These are phyloP conservation scores for Metschnikowia lachancei DNA, from an alignment of 805 yeast genomes.

Conservation along the genomic window DNA sequence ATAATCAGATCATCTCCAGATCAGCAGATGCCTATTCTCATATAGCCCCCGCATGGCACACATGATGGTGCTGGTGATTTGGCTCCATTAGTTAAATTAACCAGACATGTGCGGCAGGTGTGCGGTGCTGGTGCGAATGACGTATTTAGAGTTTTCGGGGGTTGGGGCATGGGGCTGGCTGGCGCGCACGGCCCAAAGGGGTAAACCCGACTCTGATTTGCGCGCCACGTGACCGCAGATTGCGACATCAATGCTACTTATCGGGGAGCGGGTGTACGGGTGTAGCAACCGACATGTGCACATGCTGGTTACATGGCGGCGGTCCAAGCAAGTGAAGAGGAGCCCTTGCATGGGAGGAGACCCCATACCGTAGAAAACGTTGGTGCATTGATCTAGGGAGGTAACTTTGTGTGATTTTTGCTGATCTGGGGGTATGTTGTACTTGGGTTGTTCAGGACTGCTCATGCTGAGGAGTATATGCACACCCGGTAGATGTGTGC, in stretches of 20 bases:
- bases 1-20: not conserved
- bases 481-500: too few species aligned
- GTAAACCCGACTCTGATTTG: too few species aligned
- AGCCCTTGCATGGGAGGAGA: too few species aligned
- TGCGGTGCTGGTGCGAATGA: not conserved
- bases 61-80: not conserved
- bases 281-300: not conserved
- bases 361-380: not conserved
- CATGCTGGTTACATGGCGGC: too few species aligned
- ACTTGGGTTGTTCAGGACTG: too few species aligned
- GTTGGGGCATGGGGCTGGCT: conserved; percentile 1
- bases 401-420: too few species aligned
- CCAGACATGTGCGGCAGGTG: not conserved
- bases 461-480: too few species aligned
- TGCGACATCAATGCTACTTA: too few species aligned
- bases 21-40: not conserved
- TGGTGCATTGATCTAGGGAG: not conserved
- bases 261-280: conserved; percentile 3
- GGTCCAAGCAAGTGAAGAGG: too few species aligned
- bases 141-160: too few species aligned
- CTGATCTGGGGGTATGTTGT: too few species aligned
- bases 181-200: conserved; percentile 1
- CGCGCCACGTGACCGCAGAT: conserved; percentile 2
- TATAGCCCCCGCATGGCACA: not conserved
- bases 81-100: not conserved